A percentile compares a stretch with the other conserved stretches of the same genome.
Conservation (phyloP, 345 rosid species). For the Abelmoschus esculentus region DNA sequence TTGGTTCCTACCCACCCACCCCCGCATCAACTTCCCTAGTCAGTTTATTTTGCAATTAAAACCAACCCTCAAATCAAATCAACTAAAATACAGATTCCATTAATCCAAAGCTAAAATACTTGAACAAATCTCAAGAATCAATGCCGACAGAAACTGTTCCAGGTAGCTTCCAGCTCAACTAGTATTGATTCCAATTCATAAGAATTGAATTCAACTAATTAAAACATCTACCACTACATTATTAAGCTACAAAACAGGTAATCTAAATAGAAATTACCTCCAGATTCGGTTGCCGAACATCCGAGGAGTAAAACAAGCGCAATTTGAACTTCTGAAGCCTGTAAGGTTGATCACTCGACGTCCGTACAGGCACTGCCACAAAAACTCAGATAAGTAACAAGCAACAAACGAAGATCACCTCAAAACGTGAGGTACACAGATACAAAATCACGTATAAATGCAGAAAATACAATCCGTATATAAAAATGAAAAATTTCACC, state of each 20-base stretch:
- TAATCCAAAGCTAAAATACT: background rate
- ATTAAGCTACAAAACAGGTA: background rate
- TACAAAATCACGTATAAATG: background rate
- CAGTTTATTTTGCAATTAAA: background rate
- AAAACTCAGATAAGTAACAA: background rate
- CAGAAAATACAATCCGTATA: background rate
- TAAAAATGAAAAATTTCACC: constrained; percentile 29
- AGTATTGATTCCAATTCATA: background rate
- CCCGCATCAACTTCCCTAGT: background rate
- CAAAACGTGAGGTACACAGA: constrained; percentile 7
- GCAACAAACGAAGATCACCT: background rate
- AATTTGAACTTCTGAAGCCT: constrained; percentile 80
- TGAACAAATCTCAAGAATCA: background rate
- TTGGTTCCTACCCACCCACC: background rate
- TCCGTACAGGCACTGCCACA: constrained; percentile 87
- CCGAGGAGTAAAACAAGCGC: constrained; percentile 70
- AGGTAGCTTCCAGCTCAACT: background rate
- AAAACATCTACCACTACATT: background rate
- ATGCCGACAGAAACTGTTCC: background rate
- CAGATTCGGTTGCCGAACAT: constrained; percentile 69
- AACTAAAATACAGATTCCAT: background rate
- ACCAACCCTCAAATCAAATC: background rate
- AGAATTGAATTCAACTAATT: background rate
- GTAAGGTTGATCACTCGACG: constrained; percentile 91
- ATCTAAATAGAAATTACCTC: constrained; percentile 37